Evolutionary conservation across 2,329 filamentous ascomycete species (phyloP).

Genomic region (Cladophialophora immunda): DNA sequence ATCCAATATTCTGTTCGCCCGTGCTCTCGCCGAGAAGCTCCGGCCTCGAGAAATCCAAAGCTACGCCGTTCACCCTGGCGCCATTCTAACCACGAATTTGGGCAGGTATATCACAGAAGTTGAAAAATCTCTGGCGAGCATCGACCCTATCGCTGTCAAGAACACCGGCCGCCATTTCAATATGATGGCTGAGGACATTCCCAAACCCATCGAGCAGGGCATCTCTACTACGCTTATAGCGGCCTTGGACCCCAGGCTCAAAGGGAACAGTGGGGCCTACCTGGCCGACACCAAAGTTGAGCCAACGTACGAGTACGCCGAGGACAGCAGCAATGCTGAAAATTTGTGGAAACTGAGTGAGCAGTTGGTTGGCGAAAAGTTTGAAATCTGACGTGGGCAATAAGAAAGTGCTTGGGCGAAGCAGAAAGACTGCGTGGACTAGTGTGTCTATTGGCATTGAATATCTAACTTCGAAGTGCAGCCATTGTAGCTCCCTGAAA

Average conservation of each 20-base stretch:
- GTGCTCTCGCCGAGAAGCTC: conserved; percentile 47
- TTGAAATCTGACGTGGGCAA: conserved; percentile 31
- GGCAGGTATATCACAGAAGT: conserved; percentile 22
- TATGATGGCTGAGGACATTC: conserved; percentile 26
- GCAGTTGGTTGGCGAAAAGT: conserved; percentile 44
- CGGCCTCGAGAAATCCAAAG: conserved; percentile 45
- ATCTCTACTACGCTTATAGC: conserved; percentile 55
- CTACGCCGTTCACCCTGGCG: conserved; percentile 55
- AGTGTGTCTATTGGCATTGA: background rate
- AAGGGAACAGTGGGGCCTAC: conserved; percentile 43
- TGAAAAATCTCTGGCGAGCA: conserved; percentile 11
- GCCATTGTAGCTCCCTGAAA: background rate
- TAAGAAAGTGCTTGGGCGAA: background rate
- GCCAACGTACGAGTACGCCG: conserved; percentile 44
- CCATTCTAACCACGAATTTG: conserved; percentile 27
- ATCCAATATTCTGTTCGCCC: conserved; percentile 52
- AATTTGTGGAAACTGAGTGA: conserved; percentile 47
- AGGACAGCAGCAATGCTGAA: conserved; percentile 41
- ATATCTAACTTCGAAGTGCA: background rate
- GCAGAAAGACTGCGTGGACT: background rate
- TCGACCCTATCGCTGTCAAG: conserved; percentile 23
- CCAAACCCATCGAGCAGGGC: conserved; percentile 53
- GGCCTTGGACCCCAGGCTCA: conserved; percentile 54
- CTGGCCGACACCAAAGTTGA: conserved; percentile 48
- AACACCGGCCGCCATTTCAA: conserved; percentile 33